Base-by-base conservation (phyloP, 768 basidiomycete genomes). In the Tubosaeta sp. region DNA sequence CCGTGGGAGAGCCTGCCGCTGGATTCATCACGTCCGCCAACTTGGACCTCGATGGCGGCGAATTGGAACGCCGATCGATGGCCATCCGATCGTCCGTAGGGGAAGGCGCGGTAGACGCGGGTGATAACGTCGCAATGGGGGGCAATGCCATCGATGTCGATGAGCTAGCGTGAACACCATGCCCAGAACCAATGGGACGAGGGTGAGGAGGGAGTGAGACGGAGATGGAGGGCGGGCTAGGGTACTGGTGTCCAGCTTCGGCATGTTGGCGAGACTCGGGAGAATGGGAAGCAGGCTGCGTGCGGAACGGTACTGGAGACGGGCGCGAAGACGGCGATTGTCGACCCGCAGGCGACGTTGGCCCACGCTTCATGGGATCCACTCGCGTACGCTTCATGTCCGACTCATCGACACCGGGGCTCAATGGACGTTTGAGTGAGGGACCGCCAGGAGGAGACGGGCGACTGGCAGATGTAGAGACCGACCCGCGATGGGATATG, bases 301-400 rank as follows among this genome's bases (percentile, higher is more conserved):
- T 82, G 59, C 83, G 80, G 78, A 88, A 85, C 14, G 87, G 86
- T 43, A 80, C 81, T 2, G 87, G 86, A 17, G 86, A 88, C 0
- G 81, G 84, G 4, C 85, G 74, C 42, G 82, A 80, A 22, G 83
- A 82, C 37, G 80, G 84, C 0, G 84, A 80, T 39, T 72, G 72
- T 54, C 80, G 71, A 22, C 79, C 78, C 19, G 77, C 60, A 13
- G 78, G 76, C 19, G 85, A 83, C 10, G 79, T 76, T 13, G 68
- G 72, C 22, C 80, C 73, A 22, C 80, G 80, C 61, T 81, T 78
- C 17, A 71, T 59, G 5, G 64, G 37, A 38, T 86, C 86, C 9
- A 86, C 69, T 43, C 87, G 74, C 14, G 84, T 74, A 13, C 88
- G 84, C 73, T 90, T 90, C 48, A 63, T 74, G 6, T 77, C 78